A percentile compares a stretch with the other conserved stretches of the same genome.
Evolutionary conservation across 805 yeast genomes (phyloP).

Genomic region (Wickerhamomyces chambardii): DNA sequence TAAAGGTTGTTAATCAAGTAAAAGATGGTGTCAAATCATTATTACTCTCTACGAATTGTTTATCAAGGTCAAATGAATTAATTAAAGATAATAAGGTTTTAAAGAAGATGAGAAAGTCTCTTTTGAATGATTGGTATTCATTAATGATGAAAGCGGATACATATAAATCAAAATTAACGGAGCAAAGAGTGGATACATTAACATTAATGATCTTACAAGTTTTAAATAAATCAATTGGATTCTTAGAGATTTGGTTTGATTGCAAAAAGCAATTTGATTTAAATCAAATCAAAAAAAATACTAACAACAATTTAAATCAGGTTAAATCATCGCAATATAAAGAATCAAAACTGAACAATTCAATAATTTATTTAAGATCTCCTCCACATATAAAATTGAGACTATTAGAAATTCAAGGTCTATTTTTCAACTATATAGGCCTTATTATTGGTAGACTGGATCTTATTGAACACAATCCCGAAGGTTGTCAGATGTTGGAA

Average conservation of each 20-base stretch:
- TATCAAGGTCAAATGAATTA: constrained; percentile 63
- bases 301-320: neutral
- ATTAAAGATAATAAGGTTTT: constrained; percentile 56
- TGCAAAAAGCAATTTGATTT: neutral
- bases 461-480: constrained; percentile 62
- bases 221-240: constrained; percentile 50
- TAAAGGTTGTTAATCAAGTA: constrained; percentile 49
- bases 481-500: constrained; percentile 63
- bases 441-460: constrained; percentile 71
- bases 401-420: constrained; percentile 53
- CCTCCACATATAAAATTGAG: constrained; percentile 61
- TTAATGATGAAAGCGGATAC: constrained; percentile 71
- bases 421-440: constrained; percentile 52
- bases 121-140: constrained; percentile 76
- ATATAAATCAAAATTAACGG: constrained; percentile 53
- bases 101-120: constrained; percentile 54
- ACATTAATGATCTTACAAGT: constrained; percentile 62
- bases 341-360: constrained; percentile 9
- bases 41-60: constrained; percentile 60
- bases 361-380: constrained; percentile 33
- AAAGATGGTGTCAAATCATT: constrained; percentile 65
- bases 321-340: neutral
- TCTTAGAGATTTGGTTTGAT: constrained; percentile 53
- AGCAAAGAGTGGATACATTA: constrained; percentile 49
- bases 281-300: neutral